phyloP scores from a whole-genome alignment of 2,329 filamentous ascomycete species.

The Colletotrichum ledebouriae region DNA sequence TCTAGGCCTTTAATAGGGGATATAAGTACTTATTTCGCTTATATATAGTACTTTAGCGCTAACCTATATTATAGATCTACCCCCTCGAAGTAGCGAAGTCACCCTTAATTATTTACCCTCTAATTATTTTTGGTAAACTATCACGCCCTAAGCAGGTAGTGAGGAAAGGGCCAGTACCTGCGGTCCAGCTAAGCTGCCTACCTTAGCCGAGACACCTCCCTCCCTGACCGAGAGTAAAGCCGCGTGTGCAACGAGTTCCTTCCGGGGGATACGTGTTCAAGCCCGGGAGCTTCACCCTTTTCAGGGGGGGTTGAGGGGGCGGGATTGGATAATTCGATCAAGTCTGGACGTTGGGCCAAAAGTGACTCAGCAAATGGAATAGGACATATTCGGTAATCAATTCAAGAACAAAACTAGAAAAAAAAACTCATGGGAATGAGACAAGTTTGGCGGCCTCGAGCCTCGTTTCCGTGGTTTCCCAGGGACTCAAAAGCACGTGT shows the following conservation, averaged over 20 bases:
- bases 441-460: not conserved
- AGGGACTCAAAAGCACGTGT: constrained; percentile 22
- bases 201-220: constrained; percentile 10
- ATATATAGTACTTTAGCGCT: no score
- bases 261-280: constrained; percentile 10
- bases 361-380: not conserved
- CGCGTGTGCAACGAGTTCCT: not conserved
- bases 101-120: no score
- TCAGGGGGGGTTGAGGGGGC: not conserved
- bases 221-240: constrained; percentile 11
- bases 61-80: no score
- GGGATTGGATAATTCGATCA: constrained; percentile 12
- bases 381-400: constrained; percentile 20
- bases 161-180: not conserved
- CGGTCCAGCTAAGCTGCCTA: not conserved
- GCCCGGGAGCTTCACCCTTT: constrained; percentile 3
- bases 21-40: no score
- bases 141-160: not conserved
- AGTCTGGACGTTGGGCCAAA: not conserved
- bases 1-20: no score
- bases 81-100: no score
- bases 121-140: no score
- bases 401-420: not conserved
- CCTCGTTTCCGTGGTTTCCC: not conserved
- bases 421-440: constrained; percentile 5